phyloP scores from a whole-genome alignment of 305 asterid species.

The Fraxinus sp. region DNA sequence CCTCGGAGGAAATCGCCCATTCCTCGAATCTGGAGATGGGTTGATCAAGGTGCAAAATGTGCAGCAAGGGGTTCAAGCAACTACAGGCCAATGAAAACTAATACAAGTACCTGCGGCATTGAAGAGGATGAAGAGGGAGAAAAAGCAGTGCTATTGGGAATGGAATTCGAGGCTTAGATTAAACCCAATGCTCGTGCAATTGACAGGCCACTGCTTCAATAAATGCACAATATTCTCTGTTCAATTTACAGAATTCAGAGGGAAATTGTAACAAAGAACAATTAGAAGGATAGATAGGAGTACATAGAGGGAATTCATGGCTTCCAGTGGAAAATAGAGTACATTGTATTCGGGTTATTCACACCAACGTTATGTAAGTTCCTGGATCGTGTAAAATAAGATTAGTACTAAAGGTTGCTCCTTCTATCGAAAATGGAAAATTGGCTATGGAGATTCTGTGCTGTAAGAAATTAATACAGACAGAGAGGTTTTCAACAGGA shows the following conservation, averaged over 20 bases:
- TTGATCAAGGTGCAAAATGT: constrained; percentile 21
- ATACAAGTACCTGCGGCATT: constrained; percentile 44
- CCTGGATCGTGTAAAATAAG: no score
- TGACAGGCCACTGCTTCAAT: constrained; percentile 46
- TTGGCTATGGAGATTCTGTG: no score
- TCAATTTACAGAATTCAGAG: constrained; percentile 22
- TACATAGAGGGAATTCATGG: constrained; percentile 43
- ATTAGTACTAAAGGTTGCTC: no score
- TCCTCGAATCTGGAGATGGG: constrained; percentile 2
- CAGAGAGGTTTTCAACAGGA: no score
- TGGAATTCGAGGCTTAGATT: constrained; percentile 39
- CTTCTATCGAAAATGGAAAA: no score
- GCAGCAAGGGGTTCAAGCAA: constrained; percentile 12
- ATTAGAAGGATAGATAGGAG: not conserved
- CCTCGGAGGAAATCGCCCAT: constrained; percentile 2
- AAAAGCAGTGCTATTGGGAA: constrained; percentile 23
- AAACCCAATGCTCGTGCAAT: constrained; percentile 41
- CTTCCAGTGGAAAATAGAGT: constrained; percentile 19
- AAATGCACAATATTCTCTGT: constrained; percentile 11
- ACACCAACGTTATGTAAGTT: no score
- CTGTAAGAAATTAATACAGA: no score
- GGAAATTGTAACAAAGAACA: not conserved
- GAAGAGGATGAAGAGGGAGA: constrained; percentile 33
- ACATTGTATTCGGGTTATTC: not conserved
- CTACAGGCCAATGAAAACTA: not conserved